Evolutionary conservation across 2,329 filamentous ascomycete species (phyloP).

Genomic region (Verticillium nubilum): DNA sequence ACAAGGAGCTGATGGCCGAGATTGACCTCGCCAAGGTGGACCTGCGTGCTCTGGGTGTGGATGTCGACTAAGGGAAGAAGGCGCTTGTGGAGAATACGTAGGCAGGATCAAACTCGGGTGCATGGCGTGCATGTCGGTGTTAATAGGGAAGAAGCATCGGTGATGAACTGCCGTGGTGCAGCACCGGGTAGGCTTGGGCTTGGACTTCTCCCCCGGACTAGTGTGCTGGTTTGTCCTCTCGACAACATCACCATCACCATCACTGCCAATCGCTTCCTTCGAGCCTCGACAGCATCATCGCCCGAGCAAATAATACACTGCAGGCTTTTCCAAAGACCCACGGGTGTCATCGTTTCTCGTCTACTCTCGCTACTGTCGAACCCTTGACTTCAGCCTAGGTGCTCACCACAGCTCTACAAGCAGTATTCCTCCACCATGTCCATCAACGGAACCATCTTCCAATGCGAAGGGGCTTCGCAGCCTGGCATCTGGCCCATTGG

Average conservation of each 20-base stretch:
- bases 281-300: background rate
- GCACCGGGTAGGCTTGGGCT: background rate
- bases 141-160: background rate
- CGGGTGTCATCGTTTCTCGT: background rate
- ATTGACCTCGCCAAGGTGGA: constrained; percentile 73
- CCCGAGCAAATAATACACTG: background rate
- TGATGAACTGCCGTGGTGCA: background rate
- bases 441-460: background rate
- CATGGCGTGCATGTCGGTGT: background rate
- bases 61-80: constrained; percentile 56
- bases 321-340: background rate
- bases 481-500: background rate
- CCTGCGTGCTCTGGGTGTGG: constrained; percentile 67
- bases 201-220: background rate
- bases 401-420: background rate
- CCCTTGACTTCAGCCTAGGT: too few species aligned
- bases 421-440: background rate
- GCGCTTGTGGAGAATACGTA: background rate
- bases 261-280: background rate
- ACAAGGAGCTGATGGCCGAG: constrained; percentile 82
- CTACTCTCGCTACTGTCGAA: background rate
- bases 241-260: background rate
- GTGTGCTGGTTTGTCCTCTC: background rate
- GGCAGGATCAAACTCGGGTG: background rate
- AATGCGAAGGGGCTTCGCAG: background rate